A percentile compares a stretch with the other conserved stretches of the same genome.
Evolutionary conservation across 305 asterid species (phyloP).

Genomic region (Fraxinus xanthoxyloides): DNA sequence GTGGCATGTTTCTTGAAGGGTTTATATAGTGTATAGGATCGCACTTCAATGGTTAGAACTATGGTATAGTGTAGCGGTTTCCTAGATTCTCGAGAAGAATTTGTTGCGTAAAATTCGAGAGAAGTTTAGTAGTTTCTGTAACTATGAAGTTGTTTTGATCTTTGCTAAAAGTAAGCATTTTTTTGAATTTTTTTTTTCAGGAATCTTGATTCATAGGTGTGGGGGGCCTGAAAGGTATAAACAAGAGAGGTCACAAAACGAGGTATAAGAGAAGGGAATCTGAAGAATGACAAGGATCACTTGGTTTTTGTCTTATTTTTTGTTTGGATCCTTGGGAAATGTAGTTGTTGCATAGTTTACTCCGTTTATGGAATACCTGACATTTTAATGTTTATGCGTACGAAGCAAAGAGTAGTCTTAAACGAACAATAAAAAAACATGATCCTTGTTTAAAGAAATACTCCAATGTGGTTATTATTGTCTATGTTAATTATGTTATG

Average conservation of each 20-base stretch:
- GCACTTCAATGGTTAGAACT: neutral
- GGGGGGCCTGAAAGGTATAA: neutral
- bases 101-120: conserved; percentile 5
- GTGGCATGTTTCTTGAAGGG: neutral
- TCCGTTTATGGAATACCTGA: neutral
- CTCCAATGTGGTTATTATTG: neutral
- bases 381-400: neutral
- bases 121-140: neutral
- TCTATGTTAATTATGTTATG: neutral
- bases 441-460: neutral
- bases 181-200: neutral
- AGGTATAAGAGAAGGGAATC: neutral
- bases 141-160: neutral
- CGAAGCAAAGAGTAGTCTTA: neutral
- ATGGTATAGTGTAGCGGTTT: neutral
- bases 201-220: neutral
- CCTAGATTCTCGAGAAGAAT: neutral
- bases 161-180: neutral
- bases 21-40: neutral
- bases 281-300: neutral
- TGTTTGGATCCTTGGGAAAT: conserved; percentile 15
- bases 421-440: neutral
- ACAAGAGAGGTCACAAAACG: neutral
- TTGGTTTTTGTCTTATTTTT: neutral
- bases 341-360: neutral